Evolutionary conservation across 192 early-diverging fungal species (phyloP).

Genomic region (Coemansia sp.): DNA sequence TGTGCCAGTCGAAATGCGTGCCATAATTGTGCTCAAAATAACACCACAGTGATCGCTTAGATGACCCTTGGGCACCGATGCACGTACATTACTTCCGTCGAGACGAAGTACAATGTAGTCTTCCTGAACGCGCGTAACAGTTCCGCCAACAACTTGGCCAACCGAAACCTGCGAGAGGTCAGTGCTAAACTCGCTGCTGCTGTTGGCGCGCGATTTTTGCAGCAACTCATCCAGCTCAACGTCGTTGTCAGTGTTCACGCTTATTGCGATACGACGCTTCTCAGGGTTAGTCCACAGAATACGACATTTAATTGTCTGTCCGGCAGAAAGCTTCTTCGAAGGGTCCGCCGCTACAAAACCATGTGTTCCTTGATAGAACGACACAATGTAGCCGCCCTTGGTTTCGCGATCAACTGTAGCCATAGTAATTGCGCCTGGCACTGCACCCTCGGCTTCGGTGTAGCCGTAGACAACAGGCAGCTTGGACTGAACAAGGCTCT

Average conservation of each 20-base stretch:
- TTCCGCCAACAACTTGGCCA: conserved; percentile 55
- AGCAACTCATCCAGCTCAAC: conserved; percentile 39
- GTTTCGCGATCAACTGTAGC: conserved; percentile 30
- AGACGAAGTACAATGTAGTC: conserved; percentile 57
- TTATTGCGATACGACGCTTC: conserved; percentile 59
- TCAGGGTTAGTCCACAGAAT: conserved; percentile 59
- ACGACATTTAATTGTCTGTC: conserved; percentile 74
- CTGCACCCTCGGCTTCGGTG: conserved; percentile 48
- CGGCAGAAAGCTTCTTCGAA: conserved; percentile 57
- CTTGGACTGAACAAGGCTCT: conserved; percentile 67
- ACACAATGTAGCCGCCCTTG: conserved; percentile 65
- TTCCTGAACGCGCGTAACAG: conserved; percentile 55
- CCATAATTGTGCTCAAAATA: conserved; percentile 24
- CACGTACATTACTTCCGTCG: conserved; percentile 57
- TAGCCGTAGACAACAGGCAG: conserved; percentile 64
- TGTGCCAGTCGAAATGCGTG: conserved; percentile 22
- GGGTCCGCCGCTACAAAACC: conserved; percentile 59
- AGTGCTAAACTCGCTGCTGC: conserved; percentile 14
- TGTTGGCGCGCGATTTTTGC: conserved; percentile 2
- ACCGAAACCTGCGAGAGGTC: conserved; percentile 37
- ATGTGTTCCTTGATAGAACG: conserved; percentile 73
- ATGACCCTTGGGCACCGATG: conserved; percentile 57
- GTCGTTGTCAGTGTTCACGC: conserved; percentile 43
- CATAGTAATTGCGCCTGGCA: conserved; percentile 58
- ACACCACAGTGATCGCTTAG: conserved; percentile 61